Base-by-base conservation (phyloP, 208 protist species). In the Trypanosoma rangeli region DNA sequence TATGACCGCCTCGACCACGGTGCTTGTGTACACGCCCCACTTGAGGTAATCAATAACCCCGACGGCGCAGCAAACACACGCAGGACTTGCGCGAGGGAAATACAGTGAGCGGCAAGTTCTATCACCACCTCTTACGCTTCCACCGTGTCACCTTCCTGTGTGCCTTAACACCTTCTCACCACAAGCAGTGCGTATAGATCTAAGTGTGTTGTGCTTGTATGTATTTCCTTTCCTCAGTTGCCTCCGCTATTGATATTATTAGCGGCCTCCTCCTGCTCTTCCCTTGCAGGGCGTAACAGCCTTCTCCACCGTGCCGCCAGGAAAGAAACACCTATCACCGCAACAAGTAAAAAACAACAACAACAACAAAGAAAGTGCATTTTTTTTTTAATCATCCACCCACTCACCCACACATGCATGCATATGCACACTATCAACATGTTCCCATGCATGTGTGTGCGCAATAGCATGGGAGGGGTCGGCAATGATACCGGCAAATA, bases 401-500 rank as follows among this genome's bases (percentile, higher is more conserved):
- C n/a, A n/a, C n/a, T n/a, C n/a, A n/a, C n/a, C n/a, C n/a, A n/a
- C n/a, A 10, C 48, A 26, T 52, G 48, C 48, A 52, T 26, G n/a
- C 26, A 48, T 53, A 56, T 44, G 7, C 4, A 67, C 10, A 33
- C 18, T n/a, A 44, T 58, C 44, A 18, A 50, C 39, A 24, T 7
- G 16, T 22, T 12, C 20, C 49, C 56, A 29, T 26, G 48, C 16
- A 52, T 37, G 33, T 37, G 33, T 37, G 33, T 7, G 33, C 33
- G 7, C 4, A 37, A 37, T 2, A 37, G 33, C 33, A 37, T 37
- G 33, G 33, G 33, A 37, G 33, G 4, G 33, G 33, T 7, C 33
- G 35, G 44, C 70, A 69, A 61, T 60, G 70, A 48, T 55, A 67
- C 72, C 68, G 22, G 53, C 74, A 68, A 64, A 77, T 29, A 61